These are phyloP conservation scores for Helicostylum pulchrum DNA, from an alignment of 192 early-diverging fungal species.

Conservation along the genomic window DNA sequence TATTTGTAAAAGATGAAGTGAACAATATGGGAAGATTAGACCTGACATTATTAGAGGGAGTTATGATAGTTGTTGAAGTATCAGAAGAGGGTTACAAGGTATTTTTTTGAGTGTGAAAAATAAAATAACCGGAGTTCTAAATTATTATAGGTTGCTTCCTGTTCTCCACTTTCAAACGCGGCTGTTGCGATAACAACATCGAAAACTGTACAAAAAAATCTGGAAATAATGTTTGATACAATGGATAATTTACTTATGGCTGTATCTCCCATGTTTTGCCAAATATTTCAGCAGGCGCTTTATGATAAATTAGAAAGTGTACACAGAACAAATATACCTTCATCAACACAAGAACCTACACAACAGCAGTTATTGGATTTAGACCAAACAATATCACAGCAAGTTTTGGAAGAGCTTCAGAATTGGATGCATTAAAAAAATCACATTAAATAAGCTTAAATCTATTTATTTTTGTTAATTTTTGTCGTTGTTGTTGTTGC, in stretches of 20 bases:
- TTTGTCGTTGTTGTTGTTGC: neutral
- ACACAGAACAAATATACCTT: neutral
- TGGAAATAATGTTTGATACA: conserved; percentile 35
- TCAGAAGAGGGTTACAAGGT: conserved; percentile 23
- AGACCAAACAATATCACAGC: neutral
- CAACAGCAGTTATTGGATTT: neutral
- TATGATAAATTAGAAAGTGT: conserved; percentile 31
- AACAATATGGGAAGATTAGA: conserved; percentile 17
- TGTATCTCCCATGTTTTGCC: conserved; percentile 32
- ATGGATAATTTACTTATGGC: conserved; percentile 40
- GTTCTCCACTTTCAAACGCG: neutral
- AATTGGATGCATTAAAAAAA: neutral
- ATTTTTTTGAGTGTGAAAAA: conserved; percentile 5
- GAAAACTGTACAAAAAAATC: conserved; percentile 4
- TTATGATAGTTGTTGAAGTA: conserved; percentile 25
- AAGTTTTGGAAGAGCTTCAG: conserved; percentile 5
- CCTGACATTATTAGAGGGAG: conserved; percentile 20
- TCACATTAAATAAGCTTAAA: neutral
- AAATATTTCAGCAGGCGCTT: conserved; percentile 34
- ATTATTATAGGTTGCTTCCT: conserved; percentile 8
- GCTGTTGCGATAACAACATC: neutral
- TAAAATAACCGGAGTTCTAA: neutral
- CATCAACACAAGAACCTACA: neutral
- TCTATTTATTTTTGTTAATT: neutral
- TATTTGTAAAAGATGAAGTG: conserved; percentile 21